A percentile compares a stretch with the other conserved stretches of the same genome.
Evolutionary conservation across 768 basidiomycete species (phyloP).

Genomic region (Kwoniella sp.): DNA sequence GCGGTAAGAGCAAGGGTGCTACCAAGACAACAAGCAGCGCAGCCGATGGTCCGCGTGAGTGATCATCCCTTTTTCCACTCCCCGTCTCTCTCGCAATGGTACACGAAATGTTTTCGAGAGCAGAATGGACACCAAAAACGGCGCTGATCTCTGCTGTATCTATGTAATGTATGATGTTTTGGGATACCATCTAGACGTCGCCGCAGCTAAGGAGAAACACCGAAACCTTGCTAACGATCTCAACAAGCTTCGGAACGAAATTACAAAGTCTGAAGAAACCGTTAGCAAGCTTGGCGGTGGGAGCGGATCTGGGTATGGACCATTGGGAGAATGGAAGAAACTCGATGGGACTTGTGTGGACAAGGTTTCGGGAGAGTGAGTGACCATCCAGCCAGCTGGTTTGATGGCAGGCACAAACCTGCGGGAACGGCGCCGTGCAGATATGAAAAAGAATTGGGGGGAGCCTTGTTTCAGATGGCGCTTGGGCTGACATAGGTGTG

Average conservation of each 20-base stretch:
- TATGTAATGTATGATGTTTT: too few species aligned
- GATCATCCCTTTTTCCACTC: neutral
- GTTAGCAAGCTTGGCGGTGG: slow-evolving; percentile 65
- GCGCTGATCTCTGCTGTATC: too few species aligned
- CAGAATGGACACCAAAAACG: too few species aligned
- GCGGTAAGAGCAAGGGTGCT: slow-evolving; percentile 34
- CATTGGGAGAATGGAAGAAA: slow-evolving; percentile 93
- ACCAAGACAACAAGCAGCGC: slow-evolving; percentile 7
- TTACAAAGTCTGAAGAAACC: slow-evolving; percentile 59
- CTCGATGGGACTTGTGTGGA: slow-evolving; percentile 77
- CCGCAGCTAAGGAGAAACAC: slow-evolving; percentile 52
- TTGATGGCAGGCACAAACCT: too few species aligned
- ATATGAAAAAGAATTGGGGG: too few species aligned
- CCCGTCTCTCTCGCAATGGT: neutral
- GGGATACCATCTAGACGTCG: slow-evolving; percentile 44
- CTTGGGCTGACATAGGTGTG: too few species aligned
- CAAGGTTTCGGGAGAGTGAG: slow-evolving; percentile 86
- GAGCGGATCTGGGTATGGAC: slow-evolving; percentile 72
- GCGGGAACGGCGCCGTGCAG: too few species aligned
- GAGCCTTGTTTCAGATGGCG: too few species aligned
- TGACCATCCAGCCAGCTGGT: too few species aligned
- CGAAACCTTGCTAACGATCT: slow-evolving; percentile 62
- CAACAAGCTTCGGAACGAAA: slow-evolving; percentile 62
- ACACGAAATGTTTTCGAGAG: too few species aligned
- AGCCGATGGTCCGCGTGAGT: slow-evolving; percentile 46